Evolutionary conservation across 2,329 filamentous ascomycete genomes (phyloP).

Genomic region (Dactylellina leptospora): DNA sequence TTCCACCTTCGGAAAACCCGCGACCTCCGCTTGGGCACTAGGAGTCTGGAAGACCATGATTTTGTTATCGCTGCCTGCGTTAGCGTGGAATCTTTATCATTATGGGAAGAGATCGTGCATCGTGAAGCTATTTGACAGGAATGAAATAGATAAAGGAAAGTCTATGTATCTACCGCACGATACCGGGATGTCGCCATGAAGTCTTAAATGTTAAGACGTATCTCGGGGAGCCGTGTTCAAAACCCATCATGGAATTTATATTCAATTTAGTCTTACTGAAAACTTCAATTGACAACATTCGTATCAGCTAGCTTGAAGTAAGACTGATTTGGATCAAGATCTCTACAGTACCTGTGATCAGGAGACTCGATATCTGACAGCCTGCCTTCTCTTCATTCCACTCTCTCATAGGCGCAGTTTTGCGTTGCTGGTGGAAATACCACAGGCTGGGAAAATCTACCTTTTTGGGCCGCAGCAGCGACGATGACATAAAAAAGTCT

Average conservation of each 20-base stretch:
- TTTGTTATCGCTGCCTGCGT: slow-evolving; percentile 4
- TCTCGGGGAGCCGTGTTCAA: too few species aligned
- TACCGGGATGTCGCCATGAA: neutral
- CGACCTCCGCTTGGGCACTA: slow-evolving; percentile 17
- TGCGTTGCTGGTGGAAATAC: neutral
- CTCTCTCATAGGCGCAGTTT: neutral
- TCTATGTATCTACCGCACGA: neutral
- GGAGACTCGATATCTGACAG: neutral
- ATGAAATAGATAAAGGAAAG: neutral
- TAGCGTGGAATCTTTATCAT: slow-evolving; percentile 19
- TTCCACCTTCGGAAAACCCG: slow-evolving; percentile 19
- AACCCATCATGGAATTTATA: too few species aligned
- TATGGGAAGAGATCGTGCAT: slow-evolving; percentile 20
- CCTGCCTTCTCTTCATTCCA: neutral
- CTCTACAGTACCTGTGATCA: slow-evolving; percentile 13
- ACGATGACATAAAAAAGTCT: neutral
- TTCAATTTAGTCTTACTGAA: too few species aligned
- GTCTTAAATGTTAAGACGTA: too few species aligned
- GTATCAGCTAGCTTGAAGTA: too few species aligned
- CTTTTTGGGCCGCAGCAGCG: too few species aligned
- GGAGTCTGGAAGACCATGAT: slow-evolving; percentile 21
- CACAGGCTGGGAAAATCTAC: too few species aligned
- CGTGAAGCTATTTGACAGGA: slow-evolving; percentile 16
- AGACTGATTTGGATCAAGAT: too few species aligned
- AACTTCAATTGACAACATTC: too few species aligned